Evolutionary conservation across 2,329 filamentous ascomycete genomes (phyloP), one percentile per base, ranked within the genome.

Genomic region (Cladosporium sp.): DNA sequence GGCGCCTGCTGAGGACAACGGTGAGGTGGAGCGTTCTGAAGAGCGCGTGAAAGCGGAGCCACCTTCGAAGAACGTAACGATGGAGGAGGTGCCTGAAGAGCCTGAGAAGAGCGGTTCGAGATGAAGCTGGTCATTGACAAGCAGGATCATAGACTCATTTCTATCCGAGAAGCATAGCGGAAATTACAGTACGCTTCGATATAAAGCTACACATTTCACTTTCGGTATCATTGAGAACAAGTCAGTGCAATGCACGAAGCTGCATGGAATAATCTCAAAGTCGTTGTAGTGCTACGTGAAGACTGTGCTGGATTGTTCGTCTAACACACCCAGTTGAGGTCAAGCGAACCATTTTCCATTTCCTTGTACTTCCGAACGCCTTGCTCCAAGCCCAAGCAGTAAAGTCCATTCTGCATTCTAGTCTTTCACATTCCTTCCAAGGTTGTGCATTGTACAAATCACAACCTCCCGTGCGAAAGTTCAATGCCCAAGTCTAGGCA

Each of bases 61-160:
- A 6, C 8, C 3, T 15, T 35, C 45, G 25, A 48, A 48, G 19
- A 32, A 48, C n/a, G 45, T 48, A 25, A 48, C 45, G 17, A 35
- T 48, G 17, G 45, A 48, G 28, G 45, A 48, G 25, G 44, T 48
- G 15, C 44, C 44, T 15, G 44, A 48, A 35, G 45, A 48, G 42
- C 17, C 42, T 10, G 15, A 22, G 13, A 25, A 9, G 24, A 15
- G 42, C 15, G 28, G 28, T 19, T 22, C 22, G 42, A n/a, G 3
- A 25, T 45, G 42, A 45, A 45, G 17, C 12, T n/a, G 25, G 10
- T n/a, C 25, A 6, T 28, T n/a, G 13, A 12, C 22, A 24, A 45
- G 22, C 22, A 8, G 17, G 42, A 45, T 28, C 22, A 45, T 45
- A 28, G 15, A 45, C 8, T 32, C n/a, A 45, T 45, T 13, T 22